A percentile compares a stretch with the other conserved stretches of the same genome.
Evolutionary conservation across 2,329 filamentous ascomycete species (phyloP).

Genomic region (Talaromyces atroroseus): DNA sequence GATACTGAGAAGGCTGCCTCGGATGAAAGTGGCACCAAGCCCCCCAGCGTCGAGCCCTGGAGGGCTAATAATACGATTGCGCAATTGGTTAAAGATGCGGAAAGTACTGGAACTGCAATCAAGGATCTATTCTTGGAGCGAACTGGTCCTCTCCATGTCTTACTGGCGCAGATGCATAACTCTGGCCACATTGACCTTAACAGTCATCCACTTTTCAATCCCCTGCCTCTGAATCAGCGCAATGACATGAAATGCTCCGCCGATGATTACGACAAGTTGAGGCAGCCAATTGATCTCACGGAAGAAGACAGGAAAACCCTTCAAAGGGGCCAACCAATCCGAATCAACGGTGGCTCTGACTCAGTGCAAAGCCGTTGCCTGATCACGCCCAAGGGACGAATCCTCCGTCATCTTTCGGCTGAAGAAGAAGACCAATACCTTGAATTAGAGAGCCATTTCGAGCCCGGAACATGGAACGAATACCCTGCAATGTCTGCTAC

Average conservation of each 20-base stretch:
- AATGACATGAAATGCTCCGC: constrained; percentile 38
- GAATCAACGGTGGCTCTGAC: constrained; percentile 30
- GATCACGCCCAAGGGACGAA: constrained; percentile 41
- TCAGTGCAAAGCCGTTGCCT: constrained; percentile 39
- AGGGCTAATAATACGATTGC: constrained; percentile 36
- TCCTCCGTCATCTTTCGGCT: constrained; percentile 39
- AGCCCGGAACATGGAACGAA: constrained; percentile 28
- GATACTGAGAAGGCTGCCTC: constrained; percentile 19
- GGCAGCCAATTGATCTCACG: constrained; percentile 35
- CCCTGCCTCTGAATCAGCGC: constrained; percentile 36
- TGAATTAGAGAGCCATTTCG: constrained; percentile 37
- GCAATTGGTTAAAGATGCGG: constrained; percentile 35
- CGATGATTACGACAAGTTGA: constrained; percentile 36
- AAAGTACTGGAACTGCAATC: constrained; percentile 28
- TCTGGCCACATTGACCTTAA: constrained; percentile 32
- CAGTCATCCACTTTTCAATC: constrained; percentile 37
- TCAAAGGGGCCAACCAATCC: constrained; percentile 38
- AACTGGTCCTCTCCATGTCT: constrained; percentile 31
- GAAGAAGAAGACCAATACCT: constrained; percentile 45
- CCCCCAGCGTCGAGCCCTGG: constrained; percentile 28
- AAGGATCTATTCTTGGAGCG: constrained; percentile 39
- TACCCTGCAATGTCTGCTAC: constrained; percentile 33
- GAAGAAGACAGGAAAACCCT: constrained; percentile 40
- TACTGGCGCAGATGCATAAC: constrained; percentile 36
- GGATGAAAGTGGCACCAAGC: constrained; percentile 16